Evolutionary conservation across 192 early-diverging fungal genomes (phyloP), one percentile per base, ranked within the genome.

Genomic region (Linnemannia exigua): DNA sequence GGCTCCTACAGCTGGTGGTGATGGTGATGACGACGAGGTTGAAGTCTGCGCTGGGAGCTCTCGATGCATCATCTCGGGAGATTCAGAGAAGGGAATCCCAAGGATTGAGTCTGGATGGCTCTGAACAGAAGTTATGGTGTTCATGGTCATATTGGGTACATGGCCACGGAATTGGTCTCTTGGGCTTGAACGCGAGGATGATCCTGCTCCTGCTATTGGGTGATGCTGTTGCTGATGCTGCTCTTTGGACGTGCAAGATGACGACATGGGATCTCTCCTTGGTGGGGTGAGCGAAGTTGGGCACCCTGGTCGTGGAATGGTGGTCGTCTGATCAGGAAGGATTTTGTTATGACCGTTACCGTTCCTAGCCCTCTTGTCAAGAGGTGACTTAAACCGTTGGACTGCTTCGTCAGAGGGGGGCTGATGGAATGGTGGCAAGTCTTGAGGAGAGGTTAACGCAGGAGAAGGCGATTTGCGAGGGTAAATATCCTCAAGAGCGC

Each of bases 51-150:
- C 38, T 1, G 38, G 9, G 25, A 75, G 73, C 41, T 70, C 72
- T 25, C 25, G 44, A 4, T 51, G 41, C 72, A 84, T 69, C 82
- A 79, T 84, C 68, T 84, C 82, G 15, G 82, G 82, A 1, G 82
- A 84, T 33, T 84, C 82, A 33, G 82, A 75, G n/a, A 84, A 67
- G 1, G 82, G 82, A 19, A 84, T 68, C 0, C 82, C 82, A 12
- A 84, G 51, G 38, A 84, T 72, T 2, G 82, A 84, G 19, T 72
- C 69, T 2, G 82, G 82, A 38, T 79, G 77, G 50, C 82, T 84
- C 46, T 79, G 77, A 0, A 58, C 63, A 1, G 82, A 80, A 7
- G 58, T 38, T 0, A 58, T 52, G 3, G 72, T 75, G 50, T 48
- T 75, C 79, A 75, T 75, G 33, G 79, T 80, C 15, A 74, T 7